These are phyloP conservation scores for Crassisporium funariophilum DNA, from an alignment of 768 basidiomycete genomes.

Conservation along the genomic window DNA sequence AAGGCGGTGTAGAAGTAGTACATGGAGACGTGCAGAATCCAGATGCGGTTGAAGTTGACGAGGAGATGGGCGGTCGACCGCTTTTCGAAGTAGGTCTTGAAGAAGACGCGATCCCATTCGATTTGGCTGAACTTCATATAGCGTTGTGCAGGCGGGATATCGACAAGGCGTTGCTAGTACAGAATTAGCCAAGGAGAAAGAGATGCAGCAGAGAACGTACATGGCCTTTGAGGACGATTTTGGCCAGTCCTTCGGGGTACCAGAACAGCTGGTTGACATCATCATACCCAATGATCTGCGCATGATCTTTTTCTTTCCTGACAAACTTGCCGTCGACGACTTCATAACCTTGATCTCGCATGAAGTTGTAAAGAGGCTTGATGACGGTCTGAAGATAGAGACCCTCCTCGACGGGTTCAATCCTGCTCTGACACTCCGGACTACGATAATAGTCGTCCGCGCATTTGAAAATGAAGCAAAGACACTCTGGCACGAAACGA, in stretches of 20 bases:
- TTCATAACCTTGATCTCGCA: slow-evolving; percentile 98
- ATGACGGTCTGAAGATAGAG: slow-evolving; percentile 89
- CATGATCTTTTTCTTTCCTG: slow-evolving; percentile 90
- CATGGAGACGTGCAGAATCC: slow-evolving; percentile 92
- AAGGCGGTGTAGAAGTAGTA: slow-evolving; percentile 99
- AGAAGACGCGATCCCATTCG: slow-evolving; percentile 94
- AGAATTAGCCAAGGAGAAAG: slow-evolving; percentile 6
- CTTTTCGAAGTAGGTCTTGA: slow-evolving; percentile 99
- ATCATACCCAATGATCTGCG: slow-evolving; percentile 97
- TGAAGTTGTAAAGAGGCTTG: slow-evolving; percentile 93
- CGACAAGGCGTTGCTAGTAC: slow-evolving; percentile 83
- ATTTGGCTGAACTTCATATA: slow-evolving; percentile 91
- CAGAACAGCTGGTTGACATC: slow-evolving; percentile 99
- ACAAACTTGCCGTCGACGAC: slow-evolving; percentile 95
- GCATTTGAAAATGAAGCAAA: slow-evolving; percentile 99
- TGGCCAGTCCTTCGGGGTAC: slow-evolving; percentile 97
- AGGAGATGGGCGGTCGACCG: slow-evolving; percentile 91
- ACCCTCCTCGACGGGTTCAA: slow-evolving; percentile 94
- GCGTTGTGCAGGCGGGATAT: slow-evolving; percentile 88
- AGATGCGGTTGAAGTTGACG: slow-evolving; percentile 99
- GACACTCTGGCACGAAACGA: slow-evolving; percentile 92
- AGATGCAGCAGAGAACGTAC: slow-evolving; percentile 43
- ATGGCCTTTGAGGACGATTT: slow-evolving; percentile 87
- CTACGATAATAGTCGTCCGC: slow-evolving; percentile 99
- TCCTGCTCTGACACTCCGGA: slow-evolving; percentile 92